Conservation (phyloP, 257 asterid genomes). For the Handroanthus guayacan region DNA sequence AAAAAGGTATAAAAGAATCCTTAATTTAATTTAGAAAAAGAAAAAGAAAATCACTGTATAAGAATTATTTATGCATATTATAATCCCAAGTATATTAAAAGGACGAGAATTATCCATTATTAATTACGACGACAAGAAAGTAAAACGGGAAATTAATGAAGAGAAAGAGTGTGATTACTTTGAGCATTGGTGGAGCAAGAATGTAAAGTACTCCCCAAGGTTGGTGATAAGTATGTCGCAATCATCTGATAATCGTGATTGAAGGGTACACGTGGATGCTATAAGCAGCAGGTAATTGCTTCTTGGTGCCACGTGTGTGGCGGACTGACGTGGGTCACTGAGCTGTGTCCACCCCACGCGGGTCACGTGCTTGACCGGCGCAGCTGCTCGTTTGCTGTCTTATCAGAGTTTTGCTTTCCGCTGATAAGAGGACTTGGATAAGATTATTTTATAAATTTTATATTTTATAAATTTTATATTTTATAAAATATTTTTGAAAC, state of each 20-base stretch:
- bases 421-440: no score
- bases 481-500: no score
- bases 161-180: background rate
- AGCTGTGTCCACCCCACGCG: constrained; percentile 33
- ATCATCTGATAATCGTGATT: constrained; percentile 57
- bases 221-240: constrained; percentile 11
- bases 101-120: no score
- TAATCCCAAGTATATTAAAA: no score
- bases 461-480: no score
- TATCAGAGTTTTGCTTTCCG: no score
- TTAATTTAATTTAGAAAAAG: no score
- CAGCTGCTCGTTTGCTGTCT: constrained; percentile 43
- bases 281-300: constrained; percentile 19
- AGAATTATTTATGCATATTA: no score
- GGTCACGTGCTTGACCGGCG: constrained; percentile 61
- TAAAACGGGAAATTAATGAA: background rate
- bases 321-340: background rate
- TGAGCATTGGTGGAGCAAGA: constrained; percentile 32
- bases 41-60: no score
- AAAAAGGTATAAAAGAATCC: no score
- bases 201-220: constrained; percentile 8
- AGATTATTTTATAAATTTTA: no score
- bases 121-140: no score
- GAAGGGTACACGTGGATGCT: constrained; percentile 46
- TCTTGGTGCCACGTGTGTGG: constrained; percentile 44